Base-by-base conservation (phyloP, 169 alveolate genomes). In the Babesia ovis region DNA sequence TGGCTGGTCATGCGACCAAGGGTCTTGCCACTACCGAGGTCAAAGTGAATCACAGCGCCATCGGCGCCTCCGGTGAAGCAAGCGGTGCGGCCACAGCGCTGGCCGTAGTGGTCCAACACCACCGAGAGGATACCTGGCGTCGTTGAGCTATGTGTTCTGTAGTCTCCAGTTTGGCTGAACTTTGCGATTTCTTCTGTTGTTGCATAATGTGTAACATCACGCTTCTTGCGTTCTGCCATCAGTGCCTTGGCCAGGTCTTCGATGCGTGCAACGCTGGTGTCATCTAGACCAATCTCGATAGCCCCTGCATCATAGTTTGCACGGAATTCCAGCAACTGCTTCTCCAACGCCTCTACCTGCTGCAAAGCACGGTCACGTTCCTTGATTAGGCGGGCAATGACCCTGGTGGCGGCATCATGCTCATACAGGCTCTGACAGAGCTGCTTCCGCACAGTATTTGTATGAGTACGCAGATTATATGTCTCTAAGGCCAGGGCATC, bases 351-450 rank as follows among this genome's bases (percentile, higher is more conserved):
- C 29, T 86, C 90, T 22, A 94, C 91, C 66, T 93, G 95, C 51
- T 89, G 84, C 35, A 86, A 84, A 1, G 97, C 97, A 39, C 92
- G 92, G 75, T 97, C 99, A 68, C 97, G 92, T 87, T 97, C 99
- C 69, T 94, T 93, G 14, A 95, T 77, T 25, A 97, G 91, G 80
- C 98, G 85, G 20, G 98, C 97, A 14, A 97, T 96, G 23, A 97
- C 99, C 60, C 99, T 89, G 31, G 98, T 94, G 16, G 99, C 99
- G 3, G 99, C 99, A 69, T 97, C 99, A 66, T 97, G 98, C 77
- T 97, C 97, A 86, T 97, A 97, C 29, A 97, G 92, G 37, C 98
- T 92, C 70, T 97, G 98, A 39, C 98, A 92, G 31, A 97, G 94
- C 87, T 97, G 98, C 77, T 94, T 93, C 56, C 98, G 91, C 5